Evolutionary conservation across 495 filamentous ascomycete species (phyloP).

Genomic region (Mytilinidion resinicola): DNA sequence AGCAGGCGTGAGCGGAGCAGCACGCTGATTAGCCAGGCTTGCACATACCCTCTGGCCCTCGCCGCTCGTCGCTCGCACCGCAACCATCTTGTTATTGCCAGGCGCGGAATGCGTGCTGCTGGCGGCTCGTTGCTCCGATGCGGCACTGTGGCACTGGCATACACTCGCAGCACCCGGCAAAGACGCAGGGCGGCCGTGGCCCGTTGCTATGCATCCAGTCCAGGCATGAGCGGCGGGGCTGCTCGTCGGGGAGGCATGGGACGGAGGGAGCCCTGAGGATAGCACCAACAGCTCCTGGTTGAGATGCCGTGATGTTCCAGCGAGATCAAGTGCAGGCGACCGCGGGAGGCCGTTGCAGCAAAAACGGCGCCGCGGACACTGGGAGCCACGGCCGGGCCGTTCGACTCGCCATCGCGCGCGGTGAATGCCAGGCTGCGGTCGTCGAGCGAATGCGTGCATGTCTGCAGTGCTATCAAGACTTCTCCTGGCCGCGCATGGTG

Average conservation of each 20-base stretch:
- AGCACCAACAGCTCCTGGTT: not conserved
- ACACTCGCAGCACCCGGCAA: slow-evolving; percentile 7
- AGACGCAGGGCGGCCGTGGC: slow-evolving; percentile 2
- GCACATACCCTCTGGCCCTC: not conserved
- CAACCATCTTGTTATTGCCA: not conserved
- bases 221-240: slow-evolving; percentile 17
- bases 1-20: not conserved
- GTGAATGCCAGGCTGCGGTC: not conserved
- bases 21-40: not conserved
- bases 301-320: slow-evolving; percentile 1
- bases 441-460: not conserved
- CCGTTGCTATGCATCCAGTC: slow-evolving; percentile 22
- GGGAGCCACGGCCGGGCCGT: not conserved
- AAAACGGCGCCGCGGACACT: not conserved
- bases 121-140: slow-evolving; percentile 22
- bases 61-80: not conserved
- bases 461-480: not conserved
- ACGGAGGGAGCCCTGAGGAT: not conserved
- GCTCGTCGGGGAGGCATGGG: not conserved
- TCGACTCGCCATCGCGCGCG: not conserved
- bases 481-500: not conserved
- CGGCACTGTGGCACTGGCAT: slow-evolving; percentile 4
- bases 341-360: not conserved
- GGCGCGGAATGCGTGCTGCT: slow-evolving; percentile 6
- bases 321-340: not conserved